These are phyloP conservation scores for Verticillium albo-atrum DNA, from an alignment of 2,329 filamentous ascomycete genomes.

Conservation along the genomic window DNA sequence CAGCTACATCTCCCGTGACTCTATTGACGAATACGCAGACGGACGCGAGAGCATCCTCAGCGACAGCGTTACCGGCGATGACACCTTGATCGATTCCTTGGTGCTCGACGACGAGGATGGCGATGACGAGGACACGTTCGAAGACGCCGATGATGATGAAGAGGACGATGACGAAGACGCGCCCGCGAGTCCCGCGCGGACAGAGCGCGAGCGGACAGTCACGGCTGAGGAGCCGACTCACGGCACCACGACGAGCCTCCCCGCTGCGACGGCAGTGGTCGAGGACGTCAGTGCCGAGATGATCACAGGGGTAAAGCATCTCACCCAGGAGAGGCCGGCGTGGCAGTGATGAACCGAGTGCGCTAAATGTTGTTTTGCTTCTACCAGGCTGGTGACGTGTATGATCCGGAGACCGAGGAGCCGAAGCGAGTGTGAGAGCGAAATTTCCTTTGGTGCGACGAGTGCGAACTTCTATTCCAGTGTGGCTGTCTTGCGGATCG, in stretches of 20 bases:
- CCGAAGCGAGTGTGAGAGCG: not conserved
- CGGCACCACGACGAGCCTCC: not conserved
- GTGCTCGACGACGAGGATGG: constrained; percentile 32
- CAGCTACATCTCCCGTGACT: constrained; percentile 51
- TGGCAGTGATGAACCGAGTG: constrained; percentile 16
- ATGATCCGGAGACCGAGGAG: not conserved
- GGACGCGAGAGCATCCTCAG: constrained; percentile 37
- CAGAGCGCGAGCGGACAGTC: constrained; percentile 8
- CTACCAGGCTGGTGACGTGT: not conserved
- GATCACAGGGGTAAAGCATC: constrained; percentile 54
- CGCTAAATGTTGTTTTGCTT: constrained; percentile 7
- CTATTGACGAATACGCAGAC: constrained; percentile 40
- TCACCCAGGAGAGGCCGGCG: constrained; percentile 39
- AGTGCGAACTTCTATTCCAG: constrained; percentile 6
- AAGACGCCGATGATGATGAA: constrained; percentile 31
- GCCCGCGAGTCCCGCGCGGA: constrained; percentile 3
- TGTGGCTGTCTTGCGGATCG: constrained; percentile 3
- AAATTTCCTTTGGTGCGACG: constrained; percentile 1
- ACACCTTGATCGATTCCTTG: constrained; percentile 32
- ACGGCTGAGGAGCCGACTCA: constrained; percentile 7
- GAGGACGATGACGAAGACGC: constrained; percentile 29
- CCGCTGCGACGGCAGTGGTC: constrained; percentile 19
- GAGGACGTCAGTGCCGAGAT: constrained; percentile 51
- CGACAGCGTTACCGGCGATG: constrained; percentile 28
- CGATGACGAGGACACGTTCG: constrained; percentile 26